Evolutionary conservation across 768 basidiomycete genomes (phyloP), one percentile per base, ranked within the genome.

Genomic region (Psilocybe azurescens): DNA sequence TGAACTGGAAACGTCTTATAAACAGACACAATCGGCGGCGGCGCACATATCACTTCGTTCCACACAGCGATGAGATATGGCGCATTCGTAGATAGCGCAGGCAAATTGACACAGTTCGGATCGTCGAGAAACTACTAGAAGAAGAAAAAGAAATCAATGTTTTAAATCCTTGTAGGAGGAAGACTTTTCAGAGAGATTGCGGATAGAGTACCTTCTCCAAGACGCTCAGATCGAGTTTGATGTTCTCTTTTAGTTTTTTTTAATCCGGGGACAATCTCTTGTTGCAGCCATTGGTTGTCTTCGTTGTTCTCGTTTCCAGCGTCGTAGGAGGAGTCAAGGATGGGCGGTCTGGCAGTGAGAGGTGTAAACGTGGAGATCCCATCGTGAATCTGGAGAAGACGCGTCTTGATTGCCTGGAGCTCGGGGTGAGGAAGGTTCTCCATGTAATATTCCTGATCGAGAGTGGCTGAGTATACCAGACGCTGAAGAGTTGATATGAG

Each of bases 21-120:
- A 18, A 95, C 77, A 0, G 84, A 80, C 1, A 83, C 72, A 9
- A 91, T 75, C 0, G 88, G 89, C 13, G 75, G 77, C 1, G 81
- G 81, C 2, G 90, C 88, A 63, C 81, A 79, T 9, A 88, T 62
- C 1, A 94, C 79, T 70, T 95, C 92, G 57, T 90, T 82, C 92
- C 93, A 95, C 0, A 95, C 91, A 0, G 91, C 88, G 11, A 90
- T 78, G 30, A 93, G 79, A 68, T 94, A 92, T 9, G 90, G 90
- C 0, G 92, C 89, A 73, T 95, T 95, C 8, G 89, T 92, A 0
- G 89, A 89, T 20, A 85, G 76, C 3, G 86, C 70, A 0, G 86
- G 83, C 1, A 82, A 73, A n/a, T 77, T 71, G 14, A 68, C 76
- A 44, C 77, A 81, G 29, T 76, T 62, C 6, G 84, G 80, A 64